Percentiles rank a stretch among this genome's conserved stretches.
These are phyloP conservation scores for Closterium sp. DNA, from an alignment of 139 green algal genomes.

Conservation along the genomic window DNA sequence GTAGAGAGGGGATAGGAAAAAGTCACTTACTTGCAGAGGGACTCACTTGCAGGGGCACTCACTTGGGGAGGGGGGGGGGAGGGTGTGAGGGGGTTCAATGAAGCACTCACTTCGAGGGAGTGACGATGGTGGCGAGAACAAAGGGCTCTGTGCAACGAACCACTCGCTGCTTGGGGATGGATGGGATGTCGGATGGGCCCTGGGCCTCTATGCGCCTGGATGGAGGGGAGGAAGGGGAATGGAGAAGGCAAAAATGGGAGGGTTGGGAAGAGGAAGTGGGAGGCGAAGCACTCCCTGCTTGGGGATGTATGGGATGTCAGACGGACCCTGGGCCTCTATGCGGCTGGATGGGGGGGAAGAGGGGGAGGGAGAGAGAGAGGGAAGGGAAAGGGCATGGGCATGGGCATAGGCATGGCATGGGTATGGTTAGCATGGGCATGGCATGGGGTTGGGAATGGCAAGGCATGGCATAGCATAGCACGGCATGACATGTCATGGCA, in stretches of 20 bases:
- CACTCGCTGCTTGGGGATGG: conserved; percentile 44
- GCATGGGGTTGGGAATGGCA: background rate
- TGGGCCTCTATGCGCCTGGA: conserved; percentile 56
- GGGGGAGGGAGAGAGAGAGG: background rate
- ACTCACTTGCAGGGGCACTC: too few relatives aligned
- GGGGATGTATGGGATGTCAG: conserved; percentile 64
- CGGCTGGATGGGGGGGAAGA: too few relatives aligned
- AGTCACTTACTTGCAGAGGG: too few relatives aligned
- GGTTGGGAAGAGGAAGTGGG: too few relatives aligned
- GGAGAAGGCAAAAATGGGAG: background rate
- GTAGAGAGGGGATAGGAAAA: too few relatives aligned
- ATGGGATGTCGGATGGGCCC: conserved; percentile 70
- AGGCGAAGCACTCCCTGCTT: conserved; percentile 36
- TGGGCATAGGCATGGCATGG: background rate
- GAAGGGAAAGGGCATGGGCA: background rate
- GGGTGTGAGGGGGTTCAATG: too few relatives aligned
- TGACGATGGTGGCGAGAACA: conserved; percentile 84
- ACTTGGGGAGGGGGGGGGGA: too few relatives aligned
- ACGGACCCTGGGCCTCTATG: conserved; percentile 65
- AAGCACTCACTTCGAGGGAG: conserved; percentile 46
- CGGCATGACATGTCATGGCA: too few relatives aligned
- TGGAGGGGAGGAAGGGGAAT: background rate
- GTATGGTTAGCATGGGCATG: background rate
- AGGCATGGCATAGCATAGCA: background rate
- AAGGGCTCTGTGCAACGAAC: conserved; percentile 75